These are phyloP conservation scores for Silybum marianum DNA, from an alignment of 129 eudicot species.

Conservation along the genomic window DNA sequence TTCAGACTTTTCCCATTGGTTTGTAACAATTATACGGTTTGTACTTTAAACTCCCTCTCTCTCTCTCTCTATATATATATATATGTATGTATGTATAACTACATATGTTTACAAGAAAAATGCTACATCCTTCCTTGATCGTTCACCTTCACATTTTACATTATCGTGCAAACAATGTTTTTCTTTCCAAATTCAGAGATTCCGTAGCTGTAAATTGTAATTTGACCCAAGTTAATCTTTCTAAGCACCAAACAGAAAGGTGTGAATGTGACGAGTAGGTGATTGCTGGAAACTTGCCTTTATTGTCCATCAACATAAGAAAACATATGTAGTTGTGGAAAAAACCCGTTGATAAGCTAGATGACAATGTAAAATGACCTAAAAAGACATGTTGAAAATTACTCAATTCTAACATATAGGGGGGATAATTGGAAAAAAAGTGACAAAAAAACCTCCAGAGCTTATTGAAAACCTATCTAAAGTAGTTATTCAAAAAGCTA, in stretches of 20 bases:
- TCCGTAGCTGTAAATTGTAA: background rate
- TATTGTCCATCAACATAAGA: background rate
- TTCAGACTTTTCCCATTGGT: too few species aligned
- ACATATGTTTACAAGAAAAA: background rate
- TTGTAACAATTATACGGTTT: too few species aligned
- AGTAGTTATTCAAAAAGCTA: background rate
- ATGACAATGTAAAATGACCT: too few species aligned
- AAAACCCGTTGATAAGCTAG: background rate
- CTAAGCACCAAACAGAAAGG: background rate
- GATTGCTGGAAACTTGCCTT: background rate
- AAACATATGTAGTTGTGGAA: background rate
- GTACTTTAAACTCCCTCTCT: too few species aligned
- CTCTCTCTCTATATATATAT: too few species aligned
- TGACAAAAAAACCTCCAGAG: background rate
- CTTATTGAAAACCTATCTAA: background rate
- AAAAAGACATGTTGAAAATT: too few species aligned
- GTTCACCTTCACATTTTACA: background rate
- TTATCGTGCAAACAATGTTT: background rate
- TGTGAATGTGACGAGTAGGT: background rate
- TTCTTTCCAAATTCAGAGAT: background rate
- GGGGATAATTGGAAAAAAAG: background rate
- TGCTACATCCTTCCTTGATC: background rate
- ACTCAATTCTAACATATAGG: background rate
- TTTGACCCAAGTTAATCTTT: background rate
- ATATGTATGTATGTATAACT: background rate